phyloP scores from a whole-genome alignment of 2,329 filamentous ascomycete genomes.

The Grosmannia huntii region DNA sequence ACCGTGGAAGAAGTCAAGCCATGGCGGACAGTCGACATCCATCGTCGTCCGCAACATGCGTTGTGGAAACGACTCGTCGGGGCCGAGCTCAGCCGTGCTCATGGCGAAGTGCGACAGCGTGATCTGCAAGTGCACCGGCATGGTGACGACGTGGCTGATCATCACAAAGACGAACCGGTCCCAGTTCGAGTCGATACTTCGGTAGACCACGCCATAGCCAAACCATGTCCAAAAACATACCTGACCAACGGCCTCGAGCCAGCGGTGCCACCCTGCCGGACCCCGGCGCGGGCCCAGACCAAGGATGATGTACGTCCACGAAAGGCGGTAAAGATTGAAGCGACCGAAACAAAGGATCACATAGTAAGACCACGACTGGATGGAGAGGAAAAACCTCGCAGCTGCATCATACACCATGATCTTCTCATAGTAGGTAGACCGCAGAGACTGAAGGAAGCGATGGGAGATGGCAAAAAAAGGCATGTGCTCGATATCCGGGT shows the following conservation, averaged over 20 bases:
- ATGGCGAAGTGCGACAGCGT: constrained; percentile 88
- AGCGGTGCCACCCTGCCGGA: constrained; percentile 71
- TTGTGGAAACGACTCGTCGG: constrained; percentile 76
- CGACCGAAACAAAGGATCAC: constrained; percentile 67
- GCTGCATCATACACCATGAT: constrained; percentile 65
- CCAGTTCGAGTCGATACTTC: constrained; percentile 54
- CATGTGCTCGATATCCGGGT: constrained; percentile 87
- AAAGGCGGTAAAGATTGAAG: constrained; percentile 77
- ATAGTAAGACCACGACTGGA: constrained; percentile 77
- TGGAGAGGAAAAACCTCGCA: constrained; percentile 56
- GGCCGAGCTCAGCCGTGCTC: constrained; percentile 77
- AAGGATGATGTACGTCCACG: constrained; percentile 62
- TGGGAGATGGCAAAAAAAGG: constrained; percentile 83
- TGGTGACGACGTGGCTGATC: constrained; percentile 68
- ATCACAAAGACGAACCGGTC: constrained; percentile 63
- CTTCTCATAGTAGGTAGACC: constrained; percentile 73
- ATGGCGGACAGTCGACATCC: constrained; percentile 78
- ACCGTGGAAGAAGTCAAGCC: constrained; percentile 83
- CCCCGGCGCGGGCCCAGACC: constrained; percentile 62
- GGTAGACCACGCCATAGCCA: constrained; percentile 70
- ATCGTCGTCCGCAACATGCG: constrained; percentile 88
- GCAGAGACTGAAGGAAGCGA: constrained; percentile 58
- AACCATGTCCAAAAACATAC: constrained; percentile 79
- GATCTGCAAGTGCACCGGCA: constrained; percentile 78
- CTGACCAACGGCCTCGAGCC: constrained; percentile 65